These are phyloP conservation scores for Vigna reflexopilosa DNA, from an alignment of 306 rosid genomes.

Conservation along the genomic window DNA sequence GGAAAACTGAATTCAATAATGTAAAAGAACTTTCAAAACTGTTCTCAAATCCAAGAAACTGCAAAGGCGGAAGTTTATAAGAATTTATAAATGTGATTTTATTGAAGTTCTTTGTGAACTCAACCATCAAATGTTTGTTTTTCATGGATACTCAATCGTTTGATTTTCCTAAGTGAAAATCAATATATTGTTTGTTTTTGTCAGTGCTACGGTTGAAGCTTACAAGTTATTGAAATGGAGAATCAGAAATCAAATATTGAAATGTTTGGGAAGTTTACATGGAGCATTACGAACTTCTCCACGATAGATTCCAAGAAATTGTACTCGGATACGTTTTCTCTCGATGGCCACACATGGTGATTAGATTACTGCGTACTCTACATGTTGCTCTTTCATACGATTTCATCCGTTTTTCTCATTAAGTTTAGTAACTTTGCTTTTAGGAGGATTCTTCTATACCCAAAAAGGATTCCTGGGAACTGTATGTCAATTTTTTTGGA, in stretches of 20 bases:
- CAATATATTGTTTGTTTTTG: not conserved
- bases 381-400: not conserved
- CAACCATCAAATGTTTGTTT: no score
- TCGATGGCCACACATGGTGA: constrained; percentile 35
- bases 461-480: not conserved
- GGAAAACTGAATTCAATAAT: no score
- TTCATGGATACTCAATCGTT: no score
- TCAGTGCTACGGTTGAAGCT: not conserved
- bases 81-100: no score
- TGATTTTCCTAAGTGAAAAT: no score
- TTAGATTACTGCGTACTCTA: not conserved
- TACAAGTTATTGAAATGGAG: not conserved
- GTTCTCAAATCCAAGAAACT: no score
- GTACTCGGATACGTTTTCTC: not conserved
- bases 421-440: not conserved
- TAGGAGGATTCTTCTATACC: constrained; percentile 63
- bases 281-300: constrained; percentile 43
- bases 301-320: not conserved
- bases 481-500: constrained; percentile 74
- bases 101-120: no score
- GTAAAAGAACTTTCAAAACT: no score
- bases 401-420: not conserved
- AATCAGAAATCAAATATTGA: no score
- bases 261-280: constrained; percentile 25
- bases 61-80: no score